These are phyloP conservation scores for Ceratocystis harringtonii DNA, from an alignment of 2,329 filamentous ascomycete genomes.

Conservation along the genomic window DNA sequence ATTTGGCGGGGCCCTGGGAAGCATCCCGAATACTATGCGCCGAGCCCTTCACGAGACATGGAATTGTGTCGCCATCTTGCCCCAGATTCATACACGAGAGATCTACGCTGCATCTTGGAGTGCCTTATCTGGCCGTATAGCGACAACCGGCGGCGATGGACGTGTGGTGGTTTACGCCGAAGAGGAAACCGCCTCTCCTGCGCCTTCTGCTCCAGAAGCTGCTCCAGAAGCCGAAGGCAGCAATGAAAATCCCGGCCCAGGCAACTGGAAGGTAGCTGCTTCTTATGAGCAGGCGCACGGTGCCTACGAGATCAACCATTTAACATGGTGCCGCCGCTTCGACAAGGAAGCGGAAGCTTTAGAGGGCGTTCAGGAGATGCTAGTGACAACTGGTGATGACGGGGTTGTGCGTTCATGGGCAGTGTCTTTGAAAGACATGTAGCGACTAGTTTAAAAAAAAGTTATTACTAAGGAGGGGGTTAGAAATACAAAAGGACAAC, in stretches of 20 bases:
- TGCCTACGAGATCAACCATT: constrained; percentile 87
- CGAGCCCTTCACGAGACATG: constrained; percentile 66
- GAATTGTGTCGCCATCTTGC: constrained; percentile 62
- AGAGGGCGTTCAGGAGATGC: constrained; percentile 55
- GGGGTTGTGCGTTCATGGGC: constrained; percentile 76
- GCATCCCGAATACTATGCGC: constrained; percentile 80
- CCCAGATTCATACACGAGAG: constrained; percentile 59
- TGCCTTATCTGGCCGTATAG: constrained; percentile 56
- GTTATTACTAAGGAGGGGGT: not conserved
- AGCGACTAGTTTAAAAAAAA: not conserved
- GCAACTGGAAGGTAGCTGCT: constrained; percentile 57
- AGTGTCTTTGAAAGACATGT: constrained; percentile 24
- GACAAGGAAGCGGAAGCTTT: constrained; percentile 45
- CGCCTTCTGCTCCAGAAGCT: constrained; percentile 2
- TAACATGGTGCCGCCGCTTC: constrained; percentile 69
- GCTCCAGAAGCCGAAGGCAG: not conserved
- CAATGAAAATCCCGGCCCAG: constrained; percentile 21
- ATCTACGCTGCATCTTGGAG: constrained; percentile 84
- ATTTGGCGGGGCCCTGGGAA: constrained; percentile 31
- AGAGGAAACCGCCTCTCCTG: constrained; percentile 21
- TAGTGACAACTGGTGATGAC: constrained; percentile 86
- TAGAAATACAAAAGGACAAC: not conserved
- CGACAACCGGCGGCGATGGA: constrained; percentile 82
- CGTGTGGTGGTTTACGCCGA: constrained; percentile 67
- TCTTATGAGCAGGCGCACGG: constrained; percentile 65